Evolutionary conservation across 2,329 filamentous ascomycete species (phyloP).

Genomic region (Stachybotrys echinatus): DNA sequence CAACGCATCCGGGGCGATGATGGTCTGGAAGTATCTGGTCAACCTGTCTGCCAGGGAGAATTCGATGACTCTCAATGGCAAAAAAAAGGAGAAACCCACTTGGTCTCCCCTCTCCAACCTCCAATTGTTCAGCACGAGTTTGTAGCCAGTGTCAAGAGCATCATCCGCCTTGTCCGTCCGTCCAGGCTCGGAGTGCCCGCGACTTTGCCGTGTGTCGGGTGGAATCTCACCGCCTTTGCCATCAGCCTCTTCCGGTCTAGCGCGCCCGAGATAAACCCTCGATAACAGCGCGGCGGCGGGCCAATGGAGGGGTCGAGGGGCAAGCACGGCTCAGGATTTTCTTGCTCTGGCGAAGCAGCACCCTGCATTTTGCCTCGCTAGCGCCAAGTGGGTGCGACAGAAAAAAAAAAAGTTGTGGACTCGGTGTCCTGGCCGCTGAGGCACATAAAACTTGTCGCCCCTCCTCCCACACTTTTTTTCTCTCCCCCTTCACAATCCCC

Average conservation of each 20-base stretch:
- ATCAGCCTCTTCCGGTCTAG: slow-evolving; percentile 8
- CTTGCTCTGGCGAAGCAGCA: slow-evolving; percentile 2
- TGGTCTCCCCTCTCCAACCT: too few relatives aligned
- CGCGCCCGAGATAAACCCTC: slow-evolving; percentile 11
- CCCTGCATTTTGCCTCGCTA: slow-evolving; percentile 3
- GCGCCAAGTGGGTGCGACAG: slow-evolving; percentile 3
- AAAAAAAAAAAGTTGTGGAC: slow-evolving; percentile 24
- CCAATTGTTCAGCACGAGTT: too few relatives aligned
- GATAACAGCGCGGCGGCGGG: slow-evolving; percentile 12
- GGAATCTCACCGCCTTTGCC: slow-evolving; percentile 12
- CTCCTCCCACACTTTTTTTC: slow-evolving; percentile 21
- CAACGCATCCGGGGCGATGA: too few relatives aligned
- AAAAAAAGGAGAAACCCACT: too few relatives aligned
- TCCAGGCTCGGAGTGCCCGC: neutral
- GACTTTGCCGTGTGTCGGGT: neutral
- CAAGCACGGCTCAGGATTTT: slow-evolving; percentile 14
- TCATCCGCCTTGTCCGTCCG: too few relatives aligned
- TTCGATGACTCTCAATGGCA: too few relatives aligned
- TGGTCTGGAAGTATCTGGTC: too few relatives aligned
- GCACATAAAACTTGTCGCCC: slow-evolving; percentile 28
- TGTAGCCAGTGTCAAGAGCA: too few relatives aligned
- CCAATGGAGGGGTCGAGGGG: slow-evolving; percentile 14
- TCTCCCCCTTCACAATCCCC: slow-evolving; percentile 21
- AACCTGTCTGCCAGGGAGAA: too few relatives aligned
- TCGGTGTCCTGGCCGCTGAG: slow-evolving; percentile 9